These are phyloP conservation scores for Leptomonas seymouri DNA, from an alignment of 208 protist genomes.

Conservation along the genomic window DNA sequence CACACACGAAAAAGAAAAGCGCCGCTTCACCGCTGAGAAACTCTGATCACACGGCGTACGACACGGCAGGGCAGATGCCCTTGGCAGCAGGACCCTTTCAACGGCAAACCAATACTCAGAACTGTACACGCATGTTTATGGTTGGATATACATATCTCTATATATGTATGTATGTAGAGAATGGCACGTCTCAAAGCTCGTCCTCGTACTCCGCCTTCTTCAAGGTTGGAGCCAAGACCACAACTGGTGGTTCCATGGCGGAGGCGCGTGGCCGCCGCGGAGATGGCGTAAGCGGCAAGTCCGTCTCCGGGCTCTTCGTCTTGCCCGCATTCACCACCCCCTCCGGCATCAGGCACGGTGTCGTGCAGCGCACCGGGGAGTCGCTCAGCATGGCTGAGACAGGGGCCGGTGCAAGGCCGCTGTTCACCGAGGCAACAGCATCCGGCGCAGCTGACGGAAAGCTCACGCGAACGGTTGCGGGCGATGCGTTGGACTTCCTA, in stretches of 20 bases:
- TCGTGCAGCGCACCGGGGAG: conserved; percentile 9
- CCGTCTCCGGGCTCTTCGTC: not conserved
- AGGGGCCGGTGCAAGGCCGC: not conserved
- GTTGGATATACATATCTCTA: too few relatives aligned
- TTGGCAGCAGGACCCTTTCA: not conserved
- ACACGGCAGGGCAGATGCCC: too few relatives aligned
- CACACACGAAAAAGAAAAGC: too few relatives aligned
- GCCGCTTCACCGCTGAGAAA: too few relatives aligned
- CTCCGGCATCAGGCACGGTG: not conserved
- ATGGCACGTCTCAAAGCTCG: not conserved
- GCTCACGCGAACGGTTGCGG: not conserved
- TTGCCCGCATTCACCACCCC: not conserved
- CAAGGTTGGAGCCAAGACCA: conserved; percentile 5
- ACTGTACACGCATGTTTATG: too few relatives aligned
- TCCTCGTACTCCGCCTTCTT: not conserved
- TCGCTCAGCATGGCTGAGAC: not conserved
- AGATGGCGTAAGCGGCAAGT: not conserved
- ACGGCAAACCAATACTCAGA: conserved; percentile 5
- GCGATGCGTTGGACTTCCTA: not conserved
- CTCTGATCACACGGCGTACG: too few relatives aligned
- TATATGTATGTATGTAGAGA: not conserved
- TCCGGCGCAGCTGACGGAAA: not conserved
- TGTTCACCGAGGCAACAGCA: not conserved
- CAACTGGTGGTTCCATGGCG: conserved; percentile 4
- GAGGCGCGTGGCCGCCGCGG: not conserved